Evolutionary conservation across 805 yeast species (phyloP).

Genomic region (Teunomyces lycoperdinae): DNA sequence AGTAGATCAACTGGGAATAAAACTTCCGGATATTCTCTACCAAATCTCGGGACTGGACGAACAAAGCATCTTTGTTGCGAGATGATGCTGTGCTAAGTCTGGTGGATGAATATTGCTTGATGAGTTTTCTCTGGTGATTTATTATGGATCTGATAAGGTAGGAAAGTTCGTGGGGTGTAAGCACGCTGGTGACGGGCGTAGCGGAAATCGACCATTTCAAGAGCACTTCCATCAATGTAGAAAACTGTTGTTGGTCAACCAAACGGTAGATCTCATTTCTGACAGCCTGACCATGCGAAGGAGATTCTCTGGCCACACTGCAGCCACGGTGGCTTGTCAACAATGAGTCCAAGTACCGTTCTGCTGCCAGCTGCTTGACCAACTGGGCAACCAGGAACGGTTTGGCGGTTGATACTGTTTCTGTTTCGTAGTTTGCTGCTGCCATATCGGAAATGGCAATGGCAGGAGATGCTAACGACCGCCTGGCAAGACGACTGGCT

Average conservation of each 20-base stretch:
- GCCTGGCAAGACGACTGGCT: slow-evolving; percentile 3
- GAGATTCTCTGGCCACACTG: neutral
- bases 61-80: slow-evolving; percentile 4
- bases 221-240: slow-evolving; percentile 15
- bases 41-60: slow-evolving; percentile 12
- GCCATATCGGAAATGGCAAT: slow-evolving; percentile 11
- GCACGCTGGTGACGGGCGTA: slow-evolving; percentile 2
- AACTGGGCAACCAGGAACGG: neutral
- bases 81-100: neutral
- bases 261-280: slow-evolving; percentile 14
- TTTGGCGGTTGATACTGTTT: neutral
- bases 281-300: slow-evolving; percentile 9
- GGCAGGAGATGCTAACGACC: slow-evolving; percentile 10
- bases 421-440: neutral
- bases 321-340: neutral
- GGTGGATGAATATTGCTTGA: neutral
- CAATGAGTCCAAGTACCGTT: neutral
- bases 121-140: slow-evolving; percentile 13
- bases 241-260: slow-evolving; percentile 12
- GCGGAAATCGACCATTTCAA: slow-evolving; percentile 10
- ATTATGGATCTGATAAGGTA: slow-evolving; percentile 17
- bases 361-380: slow-evolving; percentile 1
- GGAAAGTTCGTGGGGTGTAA: slow-evolving; percentile 18
- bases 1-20: slow-evolving; percentile 23
- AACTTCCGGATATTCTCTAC: slow-evolving; percentile 20